phyloP scores from a whole-genome alignment of 768 basidiomycete genomes.

The Thelephora aurantiotincta region DNA sequence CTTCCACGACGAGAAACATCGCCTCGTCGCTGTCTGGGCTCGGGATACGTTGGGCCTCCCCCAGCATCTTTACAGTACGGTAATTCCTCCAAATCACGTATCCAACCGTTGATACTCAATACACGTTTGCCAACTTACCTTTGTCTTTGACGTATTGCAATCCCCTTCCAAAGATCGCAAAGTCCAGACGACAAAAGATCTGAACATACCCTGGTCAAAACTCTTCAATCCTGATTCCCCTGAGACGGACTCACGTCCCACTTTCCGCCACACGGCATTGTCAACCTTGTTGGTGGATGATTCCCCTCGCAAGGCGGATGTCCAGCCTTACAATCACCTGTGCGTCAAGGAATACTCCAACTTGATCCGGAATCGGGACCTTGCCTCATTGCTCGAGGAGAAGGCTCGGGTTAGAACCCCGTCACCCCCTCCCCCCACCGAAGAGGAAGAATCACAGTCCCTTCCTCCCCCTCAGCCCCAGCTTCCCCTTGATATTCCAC shows the following conservation, averaged over 20 bases:
- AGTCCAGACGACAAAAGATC: slow-evolving; percentile 58
- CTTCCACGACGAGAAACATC: slow-evolving; percentile 30
- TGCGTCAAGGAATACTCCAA: slow-evolving; percentile 57
- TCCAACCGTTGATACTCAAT: slow-evolving; percentile 1
- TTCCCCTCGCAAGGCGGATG: slow-evolving; percentile 36
- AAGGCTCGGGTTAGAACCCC: too few relatives aligned
- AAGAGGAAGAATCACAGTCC: too few relatives aligned
- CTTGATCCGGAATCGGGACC: slow-evolving; percentile 25
- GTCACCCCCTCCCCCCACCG: too few relatives aligned
- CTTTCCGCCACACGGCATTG: slow-evolving; percentile 23
- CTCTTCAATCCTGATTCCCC: slow-evolving; percentile 10
- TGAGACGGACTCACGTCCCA: not conserved
- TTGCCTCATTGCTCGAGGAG: slow-evolving; percentile 15
- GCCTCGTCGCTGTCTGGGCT: slow-evolving; percentile 60
- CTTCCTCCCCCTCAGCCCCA: too few relatives aligned
- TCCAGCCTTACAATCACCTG: slow-evolving; percentile 76
- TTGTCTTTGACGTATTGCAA: not conserved
- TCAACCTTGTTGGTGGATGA: slow-evolving; percentile 40
- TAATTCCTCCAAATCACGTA: slow-evolving; percentile 6
- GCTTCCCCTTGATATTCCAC: too few relatives aligned
- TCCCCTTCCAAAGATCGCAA: slow-evolving; percentile 14
- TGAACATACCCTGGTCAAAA: slow-evolving; percentile 50
- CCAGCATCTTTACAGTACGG: slow-evolving; percentile 51
- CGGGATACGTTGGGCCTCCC: slow-evolving; percentile 64
- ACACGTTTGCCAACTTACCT: slow-evolving; percentile 9